Evolutionary conservation across 257 asterid species (phyloP).

Genomic region (Ehretia macrophylla): DNA sequence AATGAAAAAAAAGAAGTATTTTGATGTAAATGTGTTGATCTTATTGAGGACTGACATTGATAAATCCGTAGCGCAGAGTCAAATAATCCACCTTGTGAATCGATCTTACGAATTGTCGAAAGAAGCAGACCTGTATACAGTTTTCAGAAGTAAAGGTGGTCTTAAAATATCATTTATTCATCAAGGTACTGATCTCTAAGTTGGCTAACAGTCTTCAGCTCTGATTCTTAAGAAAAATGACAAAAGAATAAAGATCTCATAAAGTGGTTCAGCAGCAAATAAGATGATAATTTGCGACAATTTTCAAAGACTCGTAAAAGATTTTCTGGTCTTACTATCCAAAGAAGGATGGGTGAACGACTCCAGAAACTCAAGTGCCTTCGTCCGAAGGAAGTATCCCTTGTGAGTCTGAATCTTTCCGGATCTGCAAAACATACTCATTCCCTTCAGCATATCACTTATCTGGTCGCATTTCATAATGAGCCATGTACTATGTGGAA

Average conservation of each 20-base stretch:
- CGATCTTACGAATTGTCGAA: slow-evolving; percentile 52
- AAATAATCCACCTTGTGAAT: slow-evolving; percentile 55
- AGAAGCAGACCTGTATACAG: slow-evolving; percentile 49
- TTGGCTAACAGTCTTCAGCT: too few relatives aligned
- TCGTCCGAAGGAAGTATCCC: slow-evolving; percentile 60
- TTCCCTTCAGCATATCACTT: too few relatives aligned
- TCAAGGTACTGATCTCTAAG: too few relatives aligned
- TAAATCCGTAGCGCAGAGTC: slow-evolving; percentile 55
- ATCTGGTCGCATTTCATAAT: too few relatives aligned
- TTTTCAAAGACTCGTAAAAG: background rate
- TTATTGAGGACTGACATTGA: slow-evolving; percentile 29
- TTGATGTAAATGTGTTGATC: background rate
- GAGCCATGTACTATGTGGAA: too few relatives aligned
- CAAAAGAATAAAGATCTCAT: background rate
- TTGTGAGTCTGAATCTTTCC: slow-evolving; percentile 52
- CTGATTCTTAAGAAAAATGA: too few relatives aligned
- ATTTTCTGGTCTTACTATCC: slow-evolving; percentile 30
- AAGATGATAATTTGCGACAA: background rate
- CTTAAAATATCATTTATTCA: too few relatives aligned
- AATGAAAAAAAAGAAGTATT: background rate
- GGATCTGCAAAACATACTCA: slow-evolving; percentile 31
- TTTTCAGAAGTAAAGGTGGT: background rate
- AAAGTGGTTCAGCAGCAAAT: background rate
- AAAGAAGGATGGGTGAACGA: slow-evolving; percentile 35
- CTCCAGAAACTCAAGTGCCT: slow-evolving; percentile 63